Conservation (phyloP, 176 grass and related monocot genomes). For the Urochloa ruziziensis region DNA sequence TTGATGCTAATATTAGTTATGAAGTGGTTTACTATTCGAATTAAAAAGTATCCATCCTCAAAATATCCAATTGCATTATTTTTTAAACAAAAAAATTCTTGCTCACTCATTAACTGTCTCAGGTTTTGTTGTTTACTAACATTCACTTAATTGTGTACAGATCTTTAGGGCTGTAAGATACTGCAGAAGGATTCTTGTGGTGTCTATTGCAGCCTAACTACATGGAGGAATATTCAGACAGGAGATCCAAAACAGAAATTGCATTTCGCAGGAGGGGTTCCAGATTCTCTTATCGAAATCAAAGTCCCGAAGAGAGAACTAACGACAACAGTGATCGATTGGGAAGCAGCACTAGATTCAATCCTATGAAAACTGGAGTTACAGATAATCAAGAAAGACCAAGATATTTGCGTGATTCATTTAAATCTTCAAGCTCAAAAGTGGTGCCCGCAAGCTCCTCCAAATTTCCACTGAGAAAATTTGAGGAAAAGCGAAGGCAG, state of each 20-base stretch:
- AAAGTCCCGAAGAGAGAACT: slow-evolving; percentile 26
- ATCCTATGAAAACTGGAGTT: slow-evolving; percentile 23
- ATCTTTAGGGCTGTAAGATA: background rate
- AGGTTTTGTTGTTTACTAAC: slow-evolving; percentile 9
- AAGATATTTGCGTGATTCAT: slow-evolving; percentile 33
- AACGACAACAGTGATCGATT: slow-evolving; percentile 1
- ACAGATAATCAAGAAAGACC: slow-evolving; percentile 40
- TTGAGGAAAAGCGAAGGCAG: slow-evolving; percentile 52
- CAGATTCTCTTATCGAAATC: slow-evolving; percentile 27
- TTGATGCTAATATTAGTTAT: background rate
- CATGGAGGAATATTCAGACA: slow-evolving; percentile 51
- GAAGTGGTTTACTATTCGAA: background rate
- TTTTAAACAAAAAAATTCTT: slow-evolving; percentile 1
- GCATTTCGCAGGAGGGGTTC: slow-evolving; percentile 38
- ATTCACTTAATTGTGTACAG: background rate
- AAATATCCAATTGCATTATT: background rate
- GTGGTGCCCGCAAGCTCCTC: slow-evolving; percentile 42
- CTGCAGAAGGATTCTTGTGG: background rate
- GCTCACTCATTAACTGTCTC: background rate
- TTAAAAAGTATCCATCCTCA: background rate
- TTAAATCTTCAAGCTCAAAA: slow-evolving; percentile 32
- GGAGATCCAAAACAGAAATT: slow-evolving; percentile 33
- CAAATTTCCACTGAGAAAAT: slow-evolving; percentile 37
- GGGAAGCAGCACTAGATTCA: slow-evolving; percentile 28
- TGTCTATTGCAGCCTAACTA: background rate